Evolutionary conservation across 768 basidiomycete genomes (phyloP).

Genomic region (Phylloporus rhodoxanthus): DNA sequence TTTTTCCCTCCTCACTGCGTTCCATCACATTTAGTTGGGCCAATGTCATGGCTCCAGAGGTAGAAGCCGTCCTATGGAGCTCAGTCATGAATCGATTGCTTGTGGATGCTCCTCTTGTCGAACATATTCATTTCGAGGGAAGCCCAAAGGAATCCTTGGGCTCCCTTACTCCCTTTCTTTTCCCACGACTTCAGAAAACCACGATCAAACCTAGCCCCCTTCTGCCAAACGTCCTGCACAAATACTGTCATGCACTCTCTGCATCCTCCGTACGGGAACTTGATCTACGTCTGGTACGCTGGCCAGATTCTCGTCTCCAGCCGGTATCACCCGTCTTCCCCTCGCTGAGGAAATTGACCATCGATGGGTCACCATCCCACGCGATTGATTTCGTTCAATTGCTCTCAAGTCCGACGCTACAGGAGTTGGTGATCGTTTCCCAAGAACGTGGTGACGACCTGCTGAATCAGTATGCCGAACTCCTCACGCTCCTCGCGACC

Average conservation of each 20-base stretch:
- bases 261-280: slow-evolving; percentile 16
- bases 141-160: slow-evolving; percentile 19
- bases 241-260: slow-evolving; percentile 20
- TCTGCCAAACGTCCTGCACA: slow-evolving; percentile 21
- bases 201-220: slow-evolving; percentile 21
- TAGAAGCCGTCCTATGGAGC: slow-evolving; percentile 18
- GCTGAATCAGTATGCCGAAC: slow-evolving; percentile 12
- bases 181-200: slow-evolving; percentile 15
- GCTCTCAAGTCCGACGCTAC: slow-evolving; percentile 15
- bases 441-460: slow-evolving; percentile 13
- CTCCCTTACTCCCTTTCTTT: slow-evolving; percentile 13
- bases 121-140: slow-evolving; percentile 21
- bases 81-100: slow-evolving; percentile 17
- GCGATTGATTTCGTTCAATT: slow-evolving; percentile 18
- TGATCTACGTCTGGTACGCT: slow-evolving; percentile 20
- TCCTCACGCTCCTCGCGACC: slow-evolving; percentile 18
- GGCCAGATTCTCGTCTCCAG: slow-evolving; percentile 18
- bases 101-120: slow-evolving; percentile 16
- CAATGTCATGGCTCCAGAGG: slow-evolving; percentile 10
- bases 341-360: slow-evolving; percentile 16
- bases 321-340: slow-evolving; percentile 18
- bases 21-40: slow-evolving; percentile 18
- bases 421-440: slow-evolving; percentile 14
- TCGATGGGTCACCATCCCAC: slow-evolving; percentile 18
- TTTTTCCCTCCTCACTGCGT: slow-evolving; percentile 23